Evolutionary conservation across 176 grass and related monocot genomes (phyloP).

Genomic region (Hyparrhenia diplandra): DNA sequence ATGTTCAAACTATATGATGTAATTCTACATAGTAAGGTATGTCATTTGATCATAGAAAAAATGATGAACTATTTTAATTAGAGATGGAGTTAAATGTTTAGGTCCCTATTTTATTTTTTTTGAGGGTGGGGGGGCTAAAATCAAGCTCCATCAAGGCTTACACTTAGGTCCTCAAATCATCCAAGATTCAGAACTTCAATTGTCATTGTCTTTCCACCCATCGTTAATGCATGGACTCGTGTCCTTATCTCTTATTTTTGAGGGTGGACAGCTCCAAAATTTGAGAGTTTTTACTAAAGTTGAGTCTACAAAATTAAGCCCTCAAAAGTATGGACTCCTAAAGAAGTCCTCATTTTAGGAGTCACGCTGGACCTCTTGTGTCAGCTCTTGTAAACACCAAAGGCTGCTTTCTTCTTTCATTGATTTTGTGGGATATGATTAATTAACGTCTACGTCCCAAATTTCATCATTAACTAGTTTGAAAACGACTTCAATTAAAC

Average conservation of each 20-base stretch:
- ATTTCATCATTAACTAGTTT: background rate
- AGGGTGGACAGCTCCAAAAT: no score
- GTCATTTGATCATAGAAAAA: no score
- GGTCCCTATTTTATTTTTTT: no score
- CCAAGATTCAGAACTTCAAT: background rate
- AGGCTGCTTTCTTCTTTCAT: background rate
- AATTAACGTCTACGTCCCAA: background rate
- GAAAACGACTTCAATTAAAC: background rate
- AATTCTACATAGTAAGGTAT: background rate
- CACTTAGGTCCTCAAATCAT: background rate
- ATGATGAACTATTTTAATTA: background rate
- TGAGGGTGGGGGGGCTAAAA: no score
- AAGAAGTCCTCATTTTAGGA: background rate
- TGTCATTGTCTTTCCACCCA: no score
- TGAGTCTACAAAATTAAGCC: background rate
- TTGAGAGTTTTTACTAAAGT: background rate
- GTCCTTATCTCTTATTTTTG: no score
- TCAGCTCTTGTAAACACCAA: conserved; percentile 7
- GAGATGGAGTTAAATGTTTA: no score
- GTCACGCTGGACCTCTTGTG: background rate
- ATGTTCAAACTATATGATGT: background rate
- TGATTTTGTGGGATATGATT: background rate
- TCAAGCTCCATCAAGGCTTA: no score
- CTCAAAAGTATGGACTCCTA: background rate
- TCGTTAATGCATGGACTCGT: no score